Conservation (phyloP, 768 basidiomycete species). For the Leucocoprinus sp. region DNA sequence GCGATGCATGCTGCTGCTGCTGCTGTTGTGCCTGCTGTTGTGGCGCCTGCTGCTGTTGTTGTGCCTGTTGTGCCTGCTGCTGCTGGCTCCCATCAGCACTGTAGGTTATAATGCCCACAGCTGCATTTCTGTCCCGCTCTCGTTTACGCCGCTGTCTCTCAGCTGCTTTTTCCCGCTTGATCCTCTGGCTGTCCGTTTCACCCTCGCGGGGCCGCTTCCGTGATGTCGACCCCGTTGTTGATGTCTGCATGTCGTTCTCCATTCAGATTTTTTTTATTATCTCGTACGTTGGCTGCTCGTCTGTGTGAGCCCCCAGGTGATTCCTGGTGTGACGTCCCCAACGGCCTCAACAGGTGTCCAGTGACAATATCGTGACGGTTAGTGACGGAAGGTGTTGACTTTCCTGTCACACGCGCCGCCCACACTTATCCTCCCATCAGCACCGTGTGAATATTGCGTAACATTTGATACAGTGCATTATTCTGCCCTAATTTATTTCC, state of each 20-base stretch:
- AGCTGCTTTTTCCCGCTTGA: constrained; percentile 81
- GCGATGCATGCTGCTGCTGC: constrained; percentile 16
- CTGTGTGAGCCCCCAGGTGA: constrained; percentile 23
- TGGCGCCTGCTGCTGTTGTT: constrained; percentile 16
- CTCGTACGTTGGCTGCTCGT: constrained; percentile 14
- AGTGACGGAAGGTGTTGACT: constrained; percentile 35
- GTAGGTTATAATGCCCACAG: constrained; percentile 32
- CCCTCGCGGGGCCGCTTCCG: constrained; percentile 59
- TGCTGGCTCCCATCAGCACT: constrained; percentile 17
- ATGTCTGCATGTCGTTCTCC: constrained; percentile 21
- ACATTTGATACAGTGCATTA: background rate
- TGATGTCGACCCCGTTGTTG: constrained; percentile 20
- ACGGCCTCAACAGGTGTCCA: constrained; percentile 25
- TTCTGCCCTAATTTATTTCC: constrained; percentile 11
- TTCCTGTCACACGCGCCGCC: constrained; percentile 25
- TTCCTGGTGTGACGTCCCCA: constrained; percentile 37
- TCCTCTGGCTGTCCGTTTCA: constrained; percentile 64
- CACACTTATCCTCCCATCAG: constrained; percentile 7
- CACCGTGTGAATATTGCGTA: constrained; percentile 2
- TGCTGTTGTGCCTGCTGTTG: no score
- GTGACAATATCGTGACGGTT: constrained; percentile 42
- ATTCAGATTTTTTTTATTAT: constrained; percentile 13
- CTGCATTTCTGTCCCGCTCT: constrained; percentile 50
- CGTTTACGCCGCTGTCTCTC: constrained; percentile 80
- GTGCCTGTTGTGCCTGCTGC: constrained; percentile 22